Evolutionary conservation across 1,284 basidiomycete species (phyloP).

Genomic region (Caloboletus firmus): DNA sequence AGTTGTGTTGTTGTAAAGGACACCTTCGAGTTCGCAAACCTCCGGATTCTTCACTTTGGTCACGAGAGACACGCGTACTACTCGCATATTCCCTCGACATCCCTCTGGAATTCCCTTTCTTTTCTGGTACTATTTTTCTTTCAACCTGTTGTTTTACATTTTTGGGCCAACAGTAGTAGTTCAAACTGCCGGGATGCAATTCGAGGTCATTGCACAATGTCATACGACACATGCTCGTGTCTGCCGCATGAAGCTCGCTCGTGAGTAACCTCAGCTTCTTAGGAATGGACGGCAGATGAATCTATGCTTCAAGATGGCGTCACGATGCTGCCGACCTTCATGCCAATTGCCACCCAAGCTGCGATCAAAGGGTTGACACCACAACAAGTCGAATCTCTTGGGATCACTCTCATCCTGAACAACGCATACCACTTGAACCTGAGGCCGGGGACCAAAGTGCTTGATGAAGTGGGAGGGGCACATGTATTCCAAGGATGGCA

Average conservation of each 20-base stretch:
- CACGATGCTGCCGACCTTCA: slow-evolving; percentile 83
- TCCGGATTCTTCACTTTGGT: too few relatives aligned
- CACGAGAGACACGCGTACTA: too few relatives aligned
- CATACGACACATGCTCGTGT: slow-evolving; percentile 76
- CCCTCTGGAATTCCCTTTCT: neutral
- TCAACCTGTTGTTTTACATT: neutral
- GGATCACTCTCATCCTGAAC: slow-evolving; percentile 77
- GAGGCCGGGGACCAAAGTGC: slow-evolving; percentile 70
- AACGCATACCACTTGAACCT: slow-evolving; percentile 86
- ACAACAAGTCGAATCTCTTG: slow-evolving; percentile 79
- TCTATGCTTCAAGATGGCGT: slow-evolving; percentile 55
- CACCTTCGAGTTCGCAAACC: too few relatives aligned
- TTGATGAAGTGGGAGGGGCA: slow-evolving; percentile 73
- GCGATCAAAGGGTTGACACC: slow-evolving; percentile 83
- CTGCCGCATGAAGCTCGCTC: slow-evolving; percentile 70
- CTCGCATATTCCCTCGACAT: neutral
- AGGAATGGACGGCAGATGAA: slow-evolving; percentile 1
- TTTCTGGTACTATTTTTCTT: neutral
- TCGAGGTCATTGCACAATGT: slow-evolving; percentile 76
- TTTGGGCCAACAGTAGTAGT: neutral
- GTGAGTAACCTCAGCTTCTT: slow-evolving; percentile 39
- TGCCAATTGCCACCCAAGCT: slow-evolving; percentile 88
- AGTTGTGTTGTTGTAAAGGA: too few relatives aligned
- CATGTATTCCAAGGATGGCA: slow-evolving; percentile 86
- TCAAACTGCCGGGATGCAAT: slow-evolving; percentile 53